Conservation (phyloP, 2,329 filamentous ascomycete genomes). For the Colletotrichum sp. region DNA sequence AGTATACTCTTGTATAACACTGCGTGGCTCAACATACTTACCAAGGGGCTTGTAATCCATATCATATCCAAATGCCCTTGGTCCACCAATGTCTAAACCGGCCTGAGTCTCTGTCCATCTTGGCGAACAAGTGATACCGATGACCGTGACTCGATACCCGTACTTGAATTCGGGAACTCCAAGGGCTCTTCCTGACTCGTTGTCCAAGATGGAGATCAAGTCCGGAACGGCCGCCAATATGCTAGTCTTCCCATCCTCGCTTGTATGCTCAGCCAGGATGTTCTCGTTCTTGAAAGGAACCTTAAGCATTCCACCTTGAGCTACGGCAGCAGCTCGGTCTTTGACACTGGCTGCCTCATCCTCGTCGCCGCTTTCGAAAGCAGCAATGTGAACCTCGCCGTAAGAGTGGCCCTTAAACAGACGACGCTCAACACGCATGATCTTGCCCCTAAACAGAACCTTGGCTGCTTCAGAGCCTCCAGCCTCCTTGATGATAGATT, state of each 20-base stretch:
- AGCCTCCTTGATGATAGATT: conserved; percentile 63
- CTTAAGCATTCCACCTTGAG: conserved; percentile 24
- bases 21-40: conserved; percentile 55
- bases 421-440: conserved; percentile 54
- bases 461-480: conserved; percentile 58
- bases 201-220: conserved; percentile 59
- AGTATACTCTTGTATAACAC: conserved; percentile 48
- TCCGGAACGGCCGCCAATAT: conserved; percentile 62
- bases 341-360: conserved; percentile 11
- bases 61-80: conserved; percentile 39
- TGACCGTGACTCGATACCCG: conserved; percentile 54
- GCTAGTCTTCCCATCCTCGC: conserved; percentile 31
- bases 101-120: conserved; percentile 55
- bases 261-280: conserved; percentile 55
- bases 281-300: conserved; percentile 42
- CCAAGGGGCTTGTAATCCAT: conserved; percentile 56
- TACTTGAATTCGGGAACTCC: conserved; percentile 63
- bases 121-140: conserved; percentile 59
- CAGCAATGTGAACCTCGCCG: conserved; percentile 41
- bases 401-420: conserved; percentile 55
- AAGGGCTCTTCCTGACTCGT: conserved; percentile 60
- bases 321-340: not conserved
- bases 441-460: conserved; percentile 69
- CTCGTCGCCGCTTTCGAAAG: conserved; percentile 26
- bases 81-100: conserved; percentile 54